Conservation (phyloP, 208 protist species). For the Leishmania arabica region DNA sequence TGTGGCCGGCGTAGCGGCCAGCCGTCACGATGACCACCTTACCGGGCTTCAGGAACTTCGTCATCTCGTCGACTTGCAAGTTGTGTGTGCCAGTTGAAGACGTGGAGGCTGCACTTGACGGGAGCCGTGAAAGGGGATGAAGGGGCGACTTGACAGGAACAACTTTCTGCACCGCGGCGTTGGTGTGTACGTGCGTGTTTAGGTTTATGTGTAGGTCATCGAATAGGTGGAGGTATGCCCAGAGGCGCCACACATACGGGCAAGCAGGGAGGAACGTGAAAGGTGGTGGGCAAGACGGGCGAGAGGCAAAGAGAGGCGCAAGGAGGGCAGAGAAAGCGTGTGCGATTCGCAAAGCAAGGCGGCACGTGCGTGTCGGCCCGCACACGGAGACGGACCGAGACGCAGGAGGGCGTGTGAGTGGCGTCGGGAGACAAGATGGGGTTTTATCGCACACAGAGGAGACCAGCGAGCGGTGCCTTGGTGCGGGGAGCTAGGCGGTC, state of each 20-base stretch:
- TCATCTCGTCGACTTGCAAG: slow-evolving; percentile 38
- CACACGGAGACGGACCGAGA: not conserved
- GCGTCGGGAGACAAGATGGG: not conserved
- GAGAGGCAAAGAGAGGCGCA: not conserved
- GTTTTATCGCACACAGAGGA: not conserved
- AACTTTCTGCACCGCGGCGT: slow-evolving; percentile 1
- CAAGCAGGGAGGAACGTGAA: not conserved
- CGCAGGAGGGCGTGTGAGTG: not conserved
- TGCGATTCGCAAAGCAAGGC: not conserved
- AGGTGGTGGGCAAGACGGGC: not conserved
- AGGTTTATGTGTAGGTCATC: not conserved
- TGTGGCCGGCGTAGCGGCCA: slow-evolving; percentile 97
- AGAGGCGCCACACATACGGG: not conserved
- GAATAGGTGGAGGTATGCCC: not conserved
- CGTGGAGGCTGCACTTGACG: slow-evolving; percentile 2
- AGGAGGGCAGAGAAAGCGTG: not conserved
- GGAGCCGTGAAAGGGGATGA: not conserved
- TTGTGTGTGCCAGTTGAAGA: slow-evolving; percentile 18
- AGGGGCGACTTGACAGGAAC: not conserved
- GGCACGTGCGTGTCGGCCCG: no score
- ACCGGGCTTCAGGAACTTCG: slow-evolving; percentile 96
- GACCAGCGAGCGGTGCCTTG: not conserved
- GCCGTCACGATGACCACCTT: slow-evolving; percentile 98
- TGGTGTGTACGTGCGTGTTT: not conserved
- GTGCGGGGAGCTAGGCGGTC: not conserved